Percentiles rank a stretch among this genome's conserved stretches.
Evolutionary conservation across 192 early-diverging fungal species (phyloP).

Genomic region (Nowakowskiella sp.): DNA sequence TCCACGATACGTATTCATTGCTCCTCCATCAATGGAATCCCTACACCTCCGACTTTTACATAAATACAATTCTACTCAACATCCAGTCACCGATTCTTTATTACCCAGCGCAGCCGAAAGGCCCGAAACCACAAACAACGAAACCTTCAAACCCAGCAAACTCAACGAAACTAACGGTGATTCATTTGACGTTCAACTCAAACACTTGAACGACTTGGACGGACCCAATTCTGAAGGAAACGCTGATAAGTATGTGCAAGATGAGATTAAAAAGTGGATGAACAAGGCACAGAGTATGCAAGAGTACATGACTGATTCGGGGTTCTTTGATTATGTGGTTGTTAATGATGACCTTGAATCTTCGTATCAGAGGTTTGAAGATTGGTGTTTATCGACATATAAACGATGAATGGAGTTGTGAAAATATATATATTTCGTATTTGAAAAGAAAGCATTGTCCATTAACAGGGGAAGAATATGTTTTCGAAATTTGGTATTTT

Average conservation of each 20-base stretch:
- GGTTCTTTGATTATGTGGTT: constrained; percentile 33
- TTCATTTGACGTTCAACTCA: background rate
- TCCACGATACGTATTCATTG: constrained; percentile 34
- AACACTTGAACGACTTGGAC: background rate
- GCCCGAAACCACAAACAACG: constrained; percentile 13
- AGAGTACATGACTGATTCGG: constrained; percentile 3
- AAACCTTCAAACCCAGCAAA: background rate
- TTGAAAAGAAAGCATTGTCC: too few relatives aligned
- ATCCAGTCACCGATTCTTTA: background rate
- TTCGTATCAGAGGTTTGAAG: constrained; percentile 31
- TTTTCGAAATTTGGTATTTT: too few relatives aligned
- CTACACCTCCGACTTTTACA: constrained; percentile 34
- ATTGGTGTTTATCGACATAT: constrained; percentile 35
- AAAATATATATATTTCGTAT: too few relatives aligned
- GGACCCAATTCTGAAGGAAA: background rate
- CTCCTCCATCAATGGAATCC: constrained; percentile 33
- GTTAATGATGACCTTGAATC: constrained; percentile 37
- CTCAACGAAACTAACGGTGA: background rate
- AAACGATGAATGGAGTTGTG: too few relatives aligned
- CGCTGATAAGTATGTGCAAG: background rate
- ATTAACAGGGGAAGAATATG: too few relatives aligned
- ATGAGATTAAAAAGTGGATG: constrained; percentile 30
- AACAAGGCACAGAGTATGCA: constrained; percentile 21
- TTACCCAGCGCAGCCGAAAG: constrained; percentile 3
- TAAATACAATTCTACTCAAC: too few relatives aligned